These are phyloP conservation scores for Fusarium graminum DNA, from an alignment of 2,329 filamentous ascomycete species.

Conservation along the genomic window DNA sequence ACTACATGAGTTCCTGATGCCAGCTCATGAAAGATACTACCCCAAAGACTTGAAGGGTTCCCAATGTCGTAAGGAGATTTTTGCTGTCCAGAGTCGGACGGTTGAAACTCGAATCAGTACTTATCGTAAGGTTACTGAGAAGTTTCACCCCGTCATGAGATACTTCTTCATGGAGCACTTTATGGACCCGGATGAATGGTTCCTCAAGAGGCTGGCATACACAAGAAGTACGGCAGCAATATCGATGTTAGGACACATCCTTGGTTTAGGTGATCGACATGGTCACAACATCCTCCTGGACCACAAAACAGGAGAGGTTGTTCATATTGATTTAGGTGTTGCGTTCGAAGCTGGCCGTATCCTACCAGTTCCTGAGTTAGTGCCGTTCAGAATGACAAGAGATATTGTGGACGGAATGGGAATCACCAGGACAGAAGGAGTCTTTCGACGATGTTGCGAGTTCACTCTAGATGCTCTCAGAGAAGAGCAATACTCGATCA, in stretches of 20 bases:
- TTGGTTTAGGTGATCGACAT: slow-evolving; percentile 93
- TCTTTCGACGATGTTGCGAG: slow-evolving; percentile 97
- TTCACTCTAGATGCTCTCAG: slow-evolving; percentile 95
- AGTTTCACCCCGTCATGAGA: slow-evolving; percentile 92
- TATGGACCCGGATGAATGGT: slow-evolving; percentile 95
- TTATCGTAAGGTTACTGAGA: slow-evolving; percentile 82
- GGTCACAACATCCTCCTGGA: slow-evolving; percentile 98
- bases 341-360: slow-evolving; percentile 97
- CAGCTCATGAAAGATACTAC: slow-evolving; percentile 87
- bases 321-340: slow-evolving; percentile 97
- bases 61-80: slow-evolving; percentile 84
- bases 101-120: slow-evolving; percentile 78
- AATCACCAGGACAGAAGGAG: slow-evolving; percentile 92
- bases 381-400: slow-evolving; percentile 93
- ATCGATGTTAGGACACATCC: slow-evolving; percentile 91
- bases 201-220: slow-evolving; percentile 87
- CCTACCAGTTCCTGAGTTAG: slow-evolving; percentile 93
- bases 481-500: slow-evolving; percentile 96
- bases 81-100: slow-evolving; percentile 76
- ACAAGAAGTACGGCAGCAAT: slow-evolving; percentile 94
- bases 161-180: slow-evolving; percentile 99
- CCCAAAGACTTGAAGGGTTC: slow-evolving; percentile 84
- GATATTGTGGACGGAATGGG: slow-evolving; percentile 99
- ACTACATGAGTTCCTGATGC: slow-evolving; percentile 90
- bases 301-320: slow-evolving; percentile 87